Evolutionary conservation across 1,284 basidiomycete species (phyloP), one percentile per base, ranked within the genome.

Genomic region (Volvariella surrecta): DNA sequence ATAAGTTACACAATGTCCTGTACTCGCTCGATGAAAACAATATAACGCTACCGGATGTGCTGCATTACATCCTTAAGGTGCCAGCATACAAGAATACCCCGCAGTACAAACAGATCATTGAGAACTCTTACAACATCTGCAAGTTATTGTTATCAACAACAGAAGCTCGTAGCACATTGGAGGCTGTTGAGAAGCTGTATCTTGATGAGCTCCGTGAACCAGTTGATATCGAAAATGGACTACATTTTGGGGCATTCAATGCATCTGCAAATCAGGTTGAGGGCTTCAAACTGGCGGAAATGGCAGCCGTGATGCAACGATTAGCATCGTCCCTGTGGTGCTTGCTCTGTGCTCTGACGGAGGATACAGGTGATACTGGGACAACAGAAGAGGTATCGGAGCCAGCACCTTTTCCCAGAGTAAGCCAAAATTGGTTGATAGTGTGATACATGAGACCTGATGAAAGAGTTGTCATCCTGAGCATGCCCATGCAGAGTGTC

Each of bases 401-500:
- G 6, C 6, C n/a, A 43, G 17, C 8, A n/a, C 34, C 15, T 19
- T 15, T 7, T 15, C 7, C 18, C n/a, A 15, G 34, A 16, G 13
- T 35, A 16, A 7, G 18, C 15, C 4, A 7, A 15, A 7, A 16
- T 35, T 19, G 8, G 7, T 7, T 15, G 34, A 35, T 15, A 35
- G 4, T 35, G 15, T 7, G 34, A 7, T 11, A 37, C 30, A 3
- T 18, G 22, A 10, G 38, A 35, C 16, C 32, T 7, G 37, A 62
- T 58, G 58, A 57, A 49, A 45, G 49, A 21, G 54, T 52, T 8
- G 45, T 56, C 1, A 42, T 54, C 10, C 43, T 59, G 11, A 58
- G 56, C 38, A 58, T 65, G 4, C 40, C 61, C n/a, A 49, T 61
- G 49, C 54, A 59, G 21, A 55, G 51, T 31, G 47, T 40, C 1